Evolutionary conservation across 441 rosid species (phyloP), one percentile per base, ranked within the genome.

Genomic region (Gossypium davidsonii): DNA sequence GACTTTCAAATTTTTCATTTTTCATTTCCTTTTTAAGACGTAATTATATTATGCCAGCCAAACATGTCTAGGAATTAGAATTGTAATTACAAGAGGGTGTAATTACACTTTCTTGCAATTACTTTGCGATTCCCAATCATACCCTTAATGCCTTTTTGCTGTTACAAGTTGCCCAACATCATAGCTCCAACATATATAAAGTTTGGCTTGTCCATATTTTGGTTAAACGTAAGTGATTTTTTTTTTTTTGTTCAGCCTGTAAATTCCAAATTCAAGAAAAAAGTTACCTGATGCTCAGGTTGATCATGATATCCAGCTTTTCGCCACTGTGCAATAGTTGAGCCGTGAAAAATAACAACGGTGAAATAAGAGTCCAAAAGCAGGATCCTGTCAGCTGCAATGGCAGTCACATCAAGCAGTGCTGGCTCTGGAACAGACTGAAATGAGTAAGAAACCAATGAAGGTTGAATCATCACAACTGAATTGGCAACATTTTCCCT

Each of bases 381-480:
- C 70, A 93, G 90, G 76, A 93, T 91, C 76, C 85, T 87, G 69
- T 93, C 99, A 65, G 95, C 92, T 80, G 95, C 84, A 79, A 95
- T 89, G 81, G 98, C 89, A 77, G 92, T 81, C 28, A 89, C 98
- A 72, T 95, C 98, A 49, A 93, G 93, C 61, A 91, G 87, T 71
- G 86, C 84, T 73, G 97, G 97, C 81, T 91, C 99, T 53, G 98
- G 94, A 26, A 77, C 87, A 55, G 97, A 86, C 76, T 93, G 89
- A 79, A 93, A 90, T 23, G 99, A 91, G 80, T 90, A 95, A 23
- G 98, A 88, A 73, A 95, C 84, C 81, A 95, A 84, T 46, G 97
- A 89, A 69, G 99, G 99, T 75, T 95, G 99, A 78, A 95, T 91
- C 99, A 95, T 95, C 78, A 89, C 92, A 51, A 87, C 85, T 61